Evolutionary conservation across 2,329 filamentous ascomycete genomes (phyloP).

Genomic region (Remersonia thermophila): DNA sequence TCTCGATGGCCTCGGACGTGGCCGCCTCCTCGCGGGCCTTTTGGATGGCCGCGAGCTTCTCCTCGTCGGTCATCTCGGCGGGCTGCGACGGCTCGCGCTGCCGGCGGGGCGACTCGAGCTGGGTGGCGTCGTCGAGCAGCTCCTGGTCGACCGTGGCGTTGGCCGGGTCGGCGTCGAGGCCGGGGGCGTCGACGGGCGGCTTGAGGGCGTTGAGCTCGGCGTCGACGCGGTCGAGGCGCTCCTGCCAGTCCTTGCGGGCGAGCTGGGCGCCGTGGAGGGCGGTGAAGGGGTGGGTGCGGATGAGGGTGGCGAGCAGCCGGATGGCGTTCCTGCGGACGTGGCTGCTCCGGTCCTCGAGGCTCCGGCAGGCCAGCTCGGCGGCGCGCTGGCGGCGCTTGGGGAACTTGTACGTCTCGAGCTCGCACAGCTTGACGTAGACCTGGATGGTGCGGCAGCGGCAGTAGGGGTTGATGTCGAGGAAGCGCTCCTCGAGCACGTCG

Average conservation of each 20-base stretch:
- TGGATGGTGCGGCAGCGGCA: conserved; percentile 85
- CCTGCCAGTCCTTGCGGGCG: conserved; percentile 73
- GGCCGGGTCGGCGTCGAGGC: conserved; percentile 54
- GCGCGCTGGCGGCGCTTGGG: conserved; percentile 81
- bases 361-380: conserved; percentile 75
- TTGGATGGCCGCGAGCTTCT: conserved; percentile 58
- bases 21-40: conserved; percentile 80
- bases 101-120: conserved; percentile 59
- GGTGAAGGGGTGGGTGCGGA: conserved; percentile 90
- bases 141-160: conserved; percentile 63
- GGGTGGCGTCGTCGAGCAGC: conserved; percentile 79
- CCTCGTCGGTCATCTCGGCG: conserved; percentile 60
- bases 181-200: conserved; percentile 61
- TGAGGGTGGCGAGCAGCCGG: conserved; percentile 74
- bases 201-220: conserved; percentile 69
- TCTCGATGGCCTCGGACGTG: conserved; percentile 76
- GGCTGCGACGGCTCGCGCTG: conserved; percentile 25
- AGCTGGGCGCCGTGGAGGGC: conserved; percentile 83
- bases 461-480: conserved; percentile 93
- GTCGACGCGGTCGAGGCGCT: conserved; percentile 70
- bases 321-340: conserved; percentile 93
- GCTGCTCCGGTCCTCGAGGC: conserved; percentile 94
- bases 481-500: conserved; percentile 89
- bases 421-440: conserved; percentile 82
- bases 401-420: conserved; percentile 81